phyloP scores from a whole-genome alignment of 202 grass and related monocot genomes.

The Bolboschoenoplectus hybrid region DNA sequence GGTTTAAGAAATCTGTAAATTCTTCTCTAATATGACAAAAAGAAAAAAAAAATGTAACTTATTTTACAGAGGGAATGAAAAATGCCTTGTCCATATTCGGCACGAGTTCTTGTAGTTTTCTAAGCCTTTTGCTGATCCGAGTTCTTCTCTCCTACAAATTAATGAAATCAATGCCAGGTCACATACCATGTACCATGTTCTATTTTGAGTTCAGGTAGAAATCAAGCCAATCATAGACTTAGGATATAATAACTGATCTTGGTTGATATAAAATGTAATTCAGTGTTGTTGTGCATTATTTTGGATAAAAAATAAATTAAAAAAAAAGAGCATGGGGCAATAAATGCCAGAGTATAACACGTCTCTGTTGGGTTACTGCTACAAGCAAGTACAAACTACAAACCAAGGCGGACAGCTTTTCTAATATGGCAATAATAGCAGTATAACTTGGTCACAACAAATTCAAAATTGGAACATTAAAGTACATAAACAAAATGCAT shows the following conservation, averaged over 20 bases:
- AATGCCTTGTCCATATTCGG: conserved; percentile 99
- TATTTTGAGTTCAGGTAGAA: neutral
- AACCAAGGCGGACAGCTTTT: neutral
- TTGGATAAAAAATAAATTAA: neutral
- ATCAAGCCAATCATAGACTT: neutral
- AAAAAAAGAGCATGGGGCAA: neutral
- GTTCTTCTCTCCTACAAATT: conserved; percentile 85
- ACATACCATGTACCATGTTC: conserved; percentile 22
- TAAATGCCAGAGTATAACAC: conserved; percentile 1
- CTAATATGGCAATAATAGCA: neutral
- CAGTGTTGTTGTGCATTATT: neutral
- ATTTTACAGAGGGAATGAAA: conserved; percentile 5
- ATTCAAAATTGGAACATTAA: neutral
- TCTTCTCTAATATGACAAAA: neutral
- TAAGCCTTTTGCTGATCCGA: conserved; percentile 91
- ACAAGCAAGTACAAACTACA: neutral
- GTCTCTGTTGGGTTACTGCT: neutral
- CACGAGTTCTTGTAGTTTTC: conserved; percentile 84
- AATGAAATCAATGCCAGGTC: neutral
- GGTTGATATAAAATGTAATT: neutral
- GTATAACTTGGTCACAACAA: neutral
- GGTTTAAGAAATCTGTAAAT: conserved; percentile 8
- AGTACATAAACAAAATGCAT: neutral
- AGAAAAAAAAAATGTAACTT: neutral
- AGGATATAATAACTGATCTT: neutral